phyloP scores from a whole-genome alignment of 768 basidiomycete species.

The Suillus clintonianus region DNA sequence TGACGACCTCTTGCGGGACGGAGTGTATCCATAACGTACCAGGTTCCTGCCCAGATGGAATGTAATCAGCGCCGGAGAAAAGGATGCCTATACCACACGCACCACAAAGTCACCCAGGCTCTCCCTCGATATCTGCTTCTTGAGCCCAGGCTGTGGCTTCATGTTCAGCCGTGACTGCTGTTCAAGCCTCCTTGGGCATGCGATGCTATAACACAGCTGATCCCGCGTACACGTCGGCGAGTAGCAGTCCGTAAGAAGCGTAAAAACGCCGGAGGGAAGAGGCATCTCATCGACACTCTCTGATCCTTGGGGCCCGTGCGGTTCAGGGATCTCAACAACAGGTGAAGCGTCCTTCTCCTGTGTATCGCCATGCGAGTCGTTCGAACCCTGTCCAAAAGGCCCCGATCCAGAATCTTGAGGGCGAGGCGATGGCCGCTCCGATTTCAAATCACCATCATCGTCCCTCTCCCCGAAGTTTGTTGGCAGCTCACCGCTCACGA shows the following conservation, averaged over 20 bases:
- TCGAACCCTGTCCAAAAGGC: conserved; percentile 34
- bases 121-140: conserved; percentile 80
- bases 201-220: conserved; percentile 95
- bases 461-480: conserved; percentile 39
- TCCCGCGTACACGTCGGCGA: conserved; percentile 96
- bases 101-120: conserved; percentile 81
- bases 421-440: conserved; percentile 13
- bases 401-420: conserved; percentile 19
- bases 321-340: conserved; percentile 18
- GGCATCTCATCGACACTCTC: conserved; percentile 60
- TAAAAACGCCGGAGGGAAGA: conserved; percentile 93
- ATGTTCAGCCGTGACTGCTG: conserved; percentile 94
- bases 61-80: conserved; percentile 8
- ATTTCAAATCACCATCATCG: conserved; percentile 33
- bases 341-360: conserved; percentile 33
- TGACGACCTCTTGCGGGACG: conserved; percentile 91
- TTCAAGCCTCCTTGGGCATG: conserved; percentile 90
- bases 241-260: conserved; percentile 95
- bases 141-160: conserved; percentile 89
- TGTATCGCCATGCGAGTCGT: conserved; percentile 28
- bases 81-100: conserved; percentile 15
- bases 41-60: conserved; percentile 55
- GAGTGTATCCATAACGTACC: conserved; percentile 96
- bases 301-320: conserved; percentile 39
- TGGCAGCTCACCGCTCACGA: conserved; percentile 74